Evolutionary conservation across 1,284 basidiomycete species (phyloP).

Genomic region (Naganishia albida): DNA sequence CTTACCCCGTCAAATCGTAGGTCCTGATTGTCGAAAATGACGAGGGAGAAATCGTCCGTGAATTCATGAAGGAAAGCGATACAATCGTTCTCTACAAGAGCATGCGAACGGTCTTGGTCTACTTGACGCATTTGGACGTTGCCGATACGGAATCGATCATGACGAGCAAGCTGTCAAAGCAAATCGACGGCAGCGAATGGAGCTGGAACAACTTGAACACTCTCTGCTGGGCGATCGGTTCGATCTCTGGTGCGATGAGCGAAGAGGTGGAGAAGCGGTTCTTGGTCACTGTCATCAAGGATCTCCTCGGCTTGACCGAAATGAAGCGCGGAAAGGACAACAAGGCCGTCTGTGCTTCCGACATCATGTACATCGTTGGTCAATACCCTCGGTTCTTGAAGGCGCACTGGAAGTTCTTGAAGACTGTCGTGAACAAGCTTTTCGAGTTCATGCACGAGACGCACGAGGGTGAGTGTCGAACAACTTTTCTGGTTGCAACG

Average conservation of each 20-base stretch:
- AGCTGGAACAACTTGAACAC: conserved; percentile 99
- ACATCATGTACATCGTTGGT: conserved; percentile 99
- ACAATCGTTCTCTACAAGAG: conserved; percentile 99
- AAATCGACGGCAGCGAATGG: conserved; percentile 95
- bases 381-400: conserved; percentile 99
- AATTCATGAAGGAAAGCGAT: conserved; percentile 99
- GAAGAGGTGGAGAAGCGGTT: conserved; percentile 99
- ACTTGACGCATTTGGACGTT: conserved; percentile 96
- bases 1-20: conserved; percentile 56
- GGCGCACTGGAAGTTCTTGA: conserved; percentile 99
- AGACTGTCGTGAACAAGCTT: conserved; percentile 99
- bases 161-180: conserved; percentile 90
- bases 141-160: conserved; percentile 94
- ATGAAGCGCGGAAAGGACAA: conserved; percentile 99
- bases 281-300: conserved; percentile 98
- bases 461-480: conserved; percentile 73
- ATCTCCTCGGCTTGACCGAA: conserved; percentile 92
- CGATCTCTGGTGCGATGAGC: conserved; percentile 99
- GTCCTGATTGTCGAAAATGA: conserved; percentile 99
- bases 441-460: conserved; percentile 99
- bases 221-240: conserved; percentile 99
- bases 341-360: conserved; percentile 98
- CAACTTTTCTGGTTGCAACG: not conserved
- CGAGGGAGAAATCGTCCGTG: conserved; percentile 98
- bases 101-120: conserved; percentile 96